Evolutionary conservation across 2,329 filamentous ascomycete species (phyloP), one percentile per base, ranked within the genome.

Genomic region (Monosporascus sp.): DNA sequence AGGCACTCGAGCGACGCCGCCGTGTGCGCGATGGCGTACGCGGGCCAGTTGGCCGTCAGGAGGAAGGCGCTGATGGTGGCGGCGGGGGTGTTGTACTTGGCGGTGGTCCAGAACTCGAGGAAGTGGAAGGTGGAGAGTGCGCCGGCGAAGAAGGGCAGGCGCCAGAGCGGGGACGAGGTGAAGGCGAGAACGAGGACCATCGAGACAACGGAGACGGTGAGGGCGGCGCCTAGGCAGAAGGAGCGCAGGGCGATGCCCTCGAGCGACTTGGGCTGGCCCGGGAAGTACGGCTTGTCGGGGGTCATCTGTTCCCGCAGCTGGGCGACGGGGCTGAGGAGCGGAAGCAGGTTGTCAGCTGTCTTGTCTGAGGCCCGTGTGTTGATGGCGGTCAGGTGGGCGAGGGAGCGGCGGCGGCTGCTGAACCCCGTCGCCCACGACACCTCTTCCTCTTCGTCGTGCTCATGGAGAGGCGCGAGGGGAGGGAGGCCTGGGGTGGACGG

Each of bases 51-150:
- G 49, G 84, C 84, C 38, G 85, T 87, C 37, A 97, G 79, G 16
- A 99, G 82, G 69, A 95, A 99, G 37, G 90, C 88, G 51, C 82
- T 81, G 20, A 92, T 77, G 24, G 79, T 82, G 20, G 90, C 90
- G 50, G 84, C 79, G 17, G 80, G 78, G 0, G 90, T 90, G 71
- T 97, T 97, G 74, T 88, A 90, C 52, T 80, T 77, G 8, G 93
- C 92, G 0, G 93, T 97, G 34, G 86, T 90, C 79, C 86, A 96
- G 77, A 92, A 99, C 73, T 99, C 94, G 70, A 97, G 85, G 73
- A 96, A 97, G 77, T 99, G 94, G 74, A 97, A 97, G 31, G 87
- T 63, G 26, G 86, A 81, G 48, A 97, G 85, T 16, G 84, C 76
- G 50, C 75, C 74, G 48, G 87, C 65, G 74, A 93, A 93, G 68